A percentile compares a stretch with the other conserved stretches of the same genome.
phyloP scores from a whole-genome alignment of 805 yeast genomes.

The Danielozyma ontarioensis region DNA sequence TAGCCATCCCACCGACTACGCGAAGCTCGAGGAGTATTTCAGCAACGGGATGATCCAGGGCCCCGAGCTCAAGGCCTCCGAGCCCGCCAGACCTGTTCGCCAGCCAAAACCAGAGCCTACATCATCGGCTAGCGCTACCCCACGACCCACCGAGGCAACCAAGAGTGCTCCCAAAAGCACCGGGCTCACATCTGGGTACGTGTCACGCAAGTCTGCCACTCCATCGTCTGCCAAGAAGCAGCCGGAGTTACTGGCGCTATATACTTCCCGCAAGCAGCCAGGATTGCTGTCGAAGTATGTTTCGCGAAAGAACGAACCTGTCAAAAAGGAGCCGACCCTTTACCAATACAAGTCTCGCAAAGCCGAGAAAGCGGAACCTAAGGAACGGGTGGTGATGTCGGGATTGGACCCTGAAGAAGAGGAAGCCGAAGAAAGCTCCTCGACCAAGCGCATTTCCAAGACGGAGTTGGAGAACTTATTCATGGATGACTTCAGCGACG shows the following conservation, averaged over 20 bases:
- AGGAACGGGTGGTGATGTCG: slow-evolving; percentile 34
- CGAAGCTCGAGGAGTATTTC: slow-evolving; percentile 13
- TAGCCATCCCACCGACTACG: slow-evolving; percentile 9
- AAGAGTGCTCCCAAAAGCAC: neutral
- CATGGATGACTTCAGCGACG: slow-evolving; percentile 11
- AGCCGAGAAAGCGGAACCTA: slow-evolving; percentile 15
- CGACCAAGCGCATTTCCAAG: too few species aligned
- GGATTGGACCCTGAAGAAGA: slow-evolving; percentile 6
- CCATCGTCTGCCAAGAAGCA: neutral
- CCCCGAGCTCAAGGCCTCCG: slow-evolving; percentile 13
- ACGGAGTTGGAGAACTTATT: slow-evolving; percentile 8
- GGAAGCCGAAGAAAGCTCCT: slow-evolving; percentile 3
- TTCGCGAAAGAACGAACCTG: slow-evolving; percentile 15
- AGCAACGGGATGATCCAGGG: slow-evolving; percentile 30
- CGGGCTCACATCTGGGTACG: neutral
- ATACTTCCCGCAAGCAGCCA: slow-evolving; percentile 4
- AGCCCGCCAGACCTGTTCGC: neutral
- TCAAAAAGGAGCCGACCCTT: slow-evolving; percentile 1
- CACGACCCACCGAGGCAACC: neutral
- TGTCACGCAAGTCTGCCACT: neutral
- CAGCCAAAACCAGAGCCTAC: too few species aligned
- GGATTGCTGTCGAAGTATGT: slow-evolving; percentile 12
- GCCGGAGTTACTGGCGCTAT: neutral
- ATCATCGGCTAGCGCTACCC: too few species aligned
- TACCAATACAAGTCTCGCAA: slow-evolving; percentile 28